Percentiles rank a stretch among this genome's conserved stretches.
These are phyloP conservation scores for Psophocarpus tetragonolobus DNA, from an alignment of 306 rosid genomes.

Conservation along the genomic window DNA sequence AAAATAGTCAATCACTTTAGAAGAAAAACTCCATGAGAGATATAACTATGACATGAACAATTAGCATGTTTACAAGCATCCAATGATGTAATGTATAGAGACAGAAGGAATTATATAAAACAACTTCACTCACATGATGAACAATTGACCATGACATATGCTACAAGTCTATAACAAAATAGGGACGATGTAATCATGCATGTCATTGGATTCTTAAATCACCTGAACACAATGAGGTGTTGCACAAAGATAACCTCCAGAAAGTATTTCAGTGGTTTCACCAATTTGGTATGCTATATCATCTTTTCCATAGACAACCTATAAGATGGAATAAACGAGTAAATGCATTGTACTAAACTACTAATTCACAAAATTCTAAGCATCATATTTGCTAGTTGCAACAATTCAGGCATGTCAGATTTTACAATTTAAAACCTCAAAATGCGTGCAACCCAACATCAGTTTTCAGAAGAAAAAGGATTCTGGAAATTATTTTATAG, in stretches of 20 bases:
- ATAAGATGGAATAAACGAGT: conserved; percentile 22
- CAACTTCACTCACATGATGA: not conserved
- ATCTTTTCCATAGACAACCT: conserved; percentile 84
- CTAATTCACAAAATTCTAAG: conserved; percentile 15
- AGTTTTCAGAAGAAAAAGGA: conserved; percentile 1
- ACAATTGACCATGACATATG: conserved; percentile 1
- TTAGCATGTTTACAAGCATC: conserved; percentile 1
- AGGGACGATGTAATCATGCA: not conserved
- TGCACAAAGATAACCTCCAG: conserved; percentile 90
- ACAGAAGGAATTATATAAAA: not conserved
- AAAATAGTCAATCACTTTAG: not conserved
- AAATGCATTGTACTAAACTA: conserved; percentile 16
- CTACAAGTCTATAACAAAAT: not conserved
- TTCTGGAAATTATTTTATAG: conserved; percentile 17
- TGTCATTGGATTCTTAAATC: conserved; percentile 16
- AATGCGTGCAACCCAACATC: not conserved
- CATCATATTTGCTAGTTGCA: not conserved
- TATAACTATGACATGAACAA: conserved; percentile 11
- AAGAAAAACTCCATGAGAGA: not conserved
- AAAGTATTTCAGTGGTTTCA: conserved; percentile 90
- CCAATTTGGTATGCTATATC: conserved; percentile 97
- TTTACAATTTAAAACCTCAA: conserved; percentile 19
- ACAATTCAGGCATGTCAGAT: conserved; percentile 1
- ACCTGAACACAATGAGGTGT: conserved; percentile 98
- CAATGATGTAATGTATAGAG: not conserved